Percentiles rank a stretch among this genome's conserved stretches.
Evolutionary conservation across 2,329 filamentous ascomycete species (phyloP).

Genomic region (Drechslerella stenobrocha): DNA sequence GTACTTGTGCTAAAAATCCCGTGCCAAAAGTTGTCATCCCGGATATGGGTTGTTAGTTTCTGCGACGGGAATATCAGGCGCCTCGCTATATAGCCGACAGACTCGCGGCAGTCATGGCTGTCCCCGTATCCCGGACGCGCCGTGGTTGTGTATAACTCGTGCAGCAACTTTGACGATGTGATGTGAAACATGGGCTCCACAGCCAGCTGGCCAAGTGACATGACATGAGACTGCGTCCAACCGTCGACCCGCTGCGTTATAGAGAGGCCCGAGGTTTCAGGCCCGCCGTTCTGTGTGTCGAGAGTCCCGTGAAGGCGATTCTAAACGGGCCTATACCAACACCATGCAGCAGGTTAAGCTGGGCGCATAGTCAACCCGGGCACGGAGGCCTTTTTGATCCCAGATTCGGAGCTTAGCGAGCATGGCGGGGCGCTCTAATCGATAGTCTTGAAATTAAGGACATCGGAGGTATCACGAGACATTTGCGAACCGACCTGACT

Average conservation of each 20-base stretch:
- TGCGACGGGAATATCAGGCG: not conserved
- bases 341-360: no score
- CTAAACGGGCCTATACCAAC: no score
- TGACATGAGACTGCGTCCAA: no score
- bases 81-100: not conserved
- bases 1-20: constrained; percentile 40
- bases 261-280: no score
- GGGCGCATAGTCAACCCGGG: not conserved
- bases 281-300: no score
- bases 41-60: not conserved
- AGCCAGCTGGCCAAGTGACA: no score
- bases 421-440: not conserved
- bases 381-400: not conserved
- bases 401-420: not conserved
- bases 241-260: no score
- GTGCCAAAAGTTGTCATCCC: constrained; percentile 28
- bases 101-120: not conserved
- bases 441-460: not conserved
- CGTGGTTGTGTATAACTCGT: no score
- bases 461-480: constrained; percentile 40
- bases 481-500: constrained; percentile 5
- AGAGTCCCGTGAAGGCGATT: no score
- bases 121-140: no score
- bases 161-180: no score
- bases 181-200: no score